Evolutionary conservation across 805 yeast species (phyloP), one percentile per base, ranked within the genome.

Genomic region (Pichia membranifaciens): DNA sequence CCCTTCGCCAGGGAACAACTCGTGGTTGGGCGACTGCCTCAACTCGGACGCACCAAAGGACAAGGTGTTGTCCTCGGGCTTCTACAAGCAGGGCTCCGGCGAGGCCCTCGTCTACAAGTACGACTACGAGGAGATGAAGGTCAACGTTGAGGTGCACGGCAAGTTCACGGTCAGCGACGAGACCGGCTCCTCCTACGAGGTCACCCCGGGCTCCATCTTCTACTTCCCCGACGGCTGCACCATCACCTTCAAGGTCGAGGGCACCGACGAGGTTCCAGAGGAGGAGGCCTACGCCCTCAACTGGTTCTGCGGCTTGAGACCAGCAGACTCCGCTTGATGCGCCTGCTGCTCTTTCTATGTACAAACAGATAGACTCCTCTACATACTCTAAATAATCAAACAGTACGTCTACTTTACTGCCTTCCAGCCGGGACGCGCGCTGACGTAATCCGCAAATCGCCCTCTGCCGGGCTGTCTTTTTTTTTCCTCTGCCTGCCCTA

Each of bases 201-300:
- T 75, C 47, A 62, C 70, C 38, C 83, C 84, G 44, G 88, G 88
- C 45, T 87, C 82, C 57, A 81, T 79, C 25, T 74, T 82, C 56
- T 80, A 74, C 72, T 78, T 82, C 69, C 76, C 73, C 58, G 78
- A 80, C 61, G 87, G 86, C n/a, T 69, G 78, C 53, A 79, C 84
- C 44, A 76, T 82, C 57, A 82, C 82, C 49, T 78, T 82, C 66
- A 72, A 79, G 51, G 73, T 76, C 44, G 64, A 59, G 53, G 71
- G 72, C 45, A 60, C 65, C 42, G 61, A 58, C 35, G 61, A 58
- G 31, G 53, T 60, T 48, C 65, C 65, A 49, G 65, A 54, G 42
- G 47, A 49, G 23, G 65, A 60, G 53, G 87, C 84, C 50, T 81
- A 76, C 58, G 87, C 82, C 23, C 73, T 75, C 46, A 81, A 84